Base-by-base conservation (phyloP, 371 early-diverging fungal species). In the Furculomyces boomerangus region DNA sequence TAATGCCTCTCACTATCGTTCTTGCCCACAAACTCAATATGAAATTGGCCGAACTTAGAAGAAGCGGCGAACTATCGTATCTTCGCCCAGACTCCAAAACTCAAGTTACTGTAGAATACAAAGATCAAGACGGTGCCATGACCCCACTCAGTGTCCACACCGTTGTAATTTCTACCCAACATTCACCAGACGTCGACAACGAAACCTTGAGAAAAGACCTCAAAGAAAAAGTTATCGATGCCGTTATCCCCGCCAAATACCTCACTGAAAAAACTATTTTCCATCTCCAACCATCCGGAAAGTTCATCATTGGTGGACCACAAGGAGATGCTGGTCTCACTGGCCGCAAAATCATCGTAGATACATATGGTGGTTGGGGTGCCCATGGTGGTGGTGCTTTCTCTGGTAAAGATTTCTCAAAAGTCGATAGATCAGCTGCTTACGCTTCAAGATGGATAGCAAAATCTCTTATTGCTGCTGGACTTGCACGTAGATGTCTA, bases 351-450 rank as follows among this genome's bases (percentile, higher is more conserved):
- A 94, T 98, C 68, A 97, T 99, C 67, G 99, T 98, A 69, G 91
- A 90, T 71, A 84, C 90, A 65, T 85, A 84, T 70, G 95, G 97
- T 68, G 98, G 99, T 71, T 93, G 89, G 84, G 96, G 98, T 73
- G 93, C 93, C 60, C 98, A 99, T 82, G 99, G 99, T 74, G 99
- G 99, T 73, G 99, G 99, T 76, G 93, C 96, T 65, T 98, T 97
- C 88, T 88, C 89, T 64, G 99, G 99, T 60, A 99, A 99, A 84
- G 99, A 99, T 80, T 97, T 91, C 89, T 93, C 97, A 80, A 99
- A 99, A 87, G 99, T 99, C 68, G 99, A 99, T 73, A 88, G 99
- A 75, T 95, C 94, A 55, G 99, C 95, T 63, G 99, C 99, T 62
- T 99, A 99, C 79, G 88, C 97, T 54, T 96, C 92, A 60, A 90